Percentiles rank a stretch among this genome's conserved stretches.
Evolutionary conservation across 768 basidiomycete species (phyloP).

Genomic region (Lactarius tabidus): DNA sequence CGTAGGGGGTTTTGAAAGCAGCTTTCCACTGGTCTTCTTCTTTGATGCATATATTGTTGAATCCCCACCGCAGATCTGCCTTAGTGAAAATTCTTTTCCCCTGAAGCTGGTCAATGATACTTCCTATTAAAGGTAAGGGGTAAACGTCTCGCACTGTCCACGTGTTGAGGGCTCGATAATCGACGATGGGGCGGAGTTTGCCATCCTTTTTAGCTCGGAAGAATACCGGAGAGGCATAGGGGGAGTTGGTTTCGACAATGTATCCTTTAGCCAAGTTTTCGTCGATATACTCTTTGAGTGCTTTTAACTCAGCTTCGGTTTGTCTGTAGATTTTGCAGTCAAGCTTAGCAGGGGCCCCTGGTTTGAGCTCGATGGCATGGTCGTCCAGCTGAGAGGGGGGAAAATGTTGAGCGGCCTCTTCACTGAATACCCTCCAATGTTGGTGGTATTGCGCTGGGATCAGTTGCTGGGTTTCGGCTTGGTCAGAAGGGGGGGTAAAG

Average conservation of each 20-base stretch:
- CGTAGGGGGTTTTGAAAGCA: no score
- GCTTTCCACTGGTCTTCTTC: no score
- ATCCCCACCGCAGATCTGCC: not conserved
- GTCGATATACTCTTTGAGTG: not conserved
- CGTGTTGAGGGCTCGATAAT: not conserved
- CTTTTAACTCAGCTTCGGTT: not conserved
- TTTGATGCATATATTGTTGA: no score
- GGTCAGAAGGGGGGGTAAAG: not conserved
- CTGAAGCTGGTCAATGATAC: not conserved
- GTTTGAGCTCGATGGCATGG: not conserved
- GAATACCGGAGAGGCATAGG: not conserved
- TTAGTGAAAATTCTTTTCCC: not conserved
- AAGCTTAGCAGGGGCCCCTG: fast-evolving
- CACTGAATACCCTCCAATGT: no score
- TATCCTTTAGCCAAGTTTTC: not conserved
- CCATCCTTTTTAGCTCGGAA: not conserved
- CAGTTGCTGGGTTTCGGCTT: no score
- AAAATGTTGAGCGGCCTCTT: not conserved
- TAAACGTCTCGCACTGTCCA: not conserved
- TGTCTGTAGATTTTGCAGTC: not conserved
- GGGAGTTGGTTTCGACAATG: not conserved
- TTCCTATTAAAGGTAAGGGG: not conserved
- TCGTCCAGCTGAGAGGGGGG: not conserved
- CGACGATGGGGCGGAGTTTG: not conserved
- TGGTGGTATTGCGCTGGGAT: no score